A percentile compares a stretch with the other conserved stretches of the same genome.
Conservation (phyloP, 768 basidiomycete species). For the Mycena capillaripes region DNA sequence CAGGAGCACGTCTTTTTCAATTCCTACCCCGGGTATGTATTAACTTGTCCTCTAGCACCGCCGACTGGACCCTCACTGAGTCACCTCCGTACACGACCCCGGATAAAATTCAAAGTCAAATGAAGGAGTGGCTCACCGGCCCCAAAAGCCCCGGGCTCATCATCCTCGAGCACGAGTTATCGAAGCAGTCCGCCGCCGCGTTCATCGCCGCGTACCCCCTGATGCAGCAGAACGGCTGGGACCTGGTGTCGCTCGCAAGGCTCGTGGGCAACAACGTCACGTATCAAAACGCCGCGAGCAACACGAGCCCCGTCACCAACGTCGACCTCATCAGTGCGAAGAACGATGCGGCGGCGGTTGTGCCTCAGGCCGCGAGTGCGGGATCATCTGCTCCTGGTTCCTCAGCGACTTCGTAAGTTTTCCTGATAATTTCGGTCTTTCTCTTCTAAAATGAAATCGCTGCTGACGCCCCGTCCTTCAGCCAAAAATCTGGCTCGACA, state of each 20-base stretch:
- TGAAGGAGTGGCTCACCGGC: constrained; percentile 71
- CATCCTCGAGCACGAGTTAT: constrained; percentile 84
- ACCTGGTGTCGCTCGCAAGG: constrained; percentile 66
- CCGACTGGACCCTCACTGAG: constrained; percentile 79
- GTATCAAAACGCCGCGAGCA: constrained; percentile 63
- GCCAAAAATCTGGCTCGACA: background rate
- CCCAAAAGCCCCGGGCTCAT: constrained; percentile 16
- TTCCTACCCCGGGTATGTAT: constrained; percentile 38
- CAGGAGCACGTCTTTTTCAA: constrained; percentile 69
- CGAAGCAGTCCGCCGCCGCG: constrained; percentile 66
- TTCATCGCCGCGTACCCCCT: constrained; percentile 78
- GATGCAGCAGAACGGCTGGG: constrained; percentile 81
- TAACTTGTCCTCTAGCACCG: constrained; percentile 60
- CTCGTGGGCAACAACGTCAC: constrained; percentile 53
- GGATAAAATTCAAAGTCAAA: constrained; percentile 56
- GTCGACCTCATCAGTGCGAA: constrained; percentile 32
- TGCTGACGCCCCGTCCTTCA: background rate
- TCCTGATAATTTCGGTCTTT: too few relatives aligned
- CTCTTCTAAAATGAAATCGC: too few relatives aligned
- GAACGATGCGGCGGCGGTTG: background rate
- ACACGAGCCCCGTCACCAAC: constrained; percentile 47
- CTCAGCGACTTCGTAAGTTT: background rate
- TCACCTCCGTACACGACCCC: background rate
- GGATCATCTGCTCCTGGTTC: background rate
- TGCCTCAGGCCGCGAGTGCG: background rate